Percentiles rank a stretch among this genome's conserved stretches.
phyloP scores from a whole-genome alignment of 345 rosid genomes.

The Hibiscus trionum region DNA sequence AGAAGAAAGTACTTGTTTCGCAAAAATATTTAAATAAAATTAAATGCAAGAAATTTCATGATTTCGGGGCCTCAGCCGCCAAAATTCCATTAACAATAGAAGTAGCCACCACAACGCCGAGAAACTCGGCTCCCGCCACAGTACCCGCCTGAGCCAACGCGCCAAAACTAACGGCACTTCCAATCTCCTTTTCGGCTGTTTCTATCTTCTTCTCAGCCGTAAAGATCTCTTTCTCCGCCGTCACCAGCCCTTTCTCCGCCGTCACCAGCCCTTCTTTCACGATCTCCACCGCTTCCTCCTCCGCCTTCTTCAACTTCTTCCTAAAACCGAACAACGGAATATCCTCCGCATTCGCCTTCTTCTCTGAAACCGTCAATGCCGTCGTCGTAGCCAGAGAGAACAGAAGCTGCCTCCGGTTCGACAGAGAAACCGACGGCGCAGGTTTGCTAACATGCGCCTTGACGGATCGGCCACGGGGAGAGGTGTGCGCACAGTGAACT shows the following conservation, averaged over 20 bases:
- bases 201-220: slow-evolving; percentile 45
- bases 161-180: slow-evolving; percentile 39
- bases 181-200: slow-evolving; percentile 40
- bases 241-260: slow-evolving; percentile 39
- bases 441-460: slow-evolving; percentile 25
- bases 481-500: slow-evolving; percentile 11
- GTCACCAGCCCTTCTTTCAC: slow-evolving; percentile 49
- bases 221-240: slow-evolving; percentile 39
- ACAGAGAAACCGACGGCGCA: slow-evolving; percentile 14
- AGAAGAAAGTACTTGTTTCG: no score
- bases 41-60: slow-evolving; percentile 11
- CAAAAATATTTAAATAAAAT: not conserved
- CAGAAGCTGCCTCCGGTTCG: slow-evolving; percentile 48
- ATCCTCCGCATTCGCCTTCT: slow-evolving; percentile 42
- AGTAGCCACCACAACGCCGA: slow-evolving; percentile 62
- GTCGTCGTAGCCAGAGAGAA: slow-evolving; percentile 49
- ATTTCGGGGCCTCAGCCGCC: slow-evolving; percentile 52
- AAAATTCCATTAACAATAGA: slow-evolving; percentile 73
- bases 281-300: slow-evolving; percentile 63
- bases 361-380: slow-evolving; percentile 28
- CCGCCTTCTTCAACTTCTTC: slow-evolving; percentile 66
- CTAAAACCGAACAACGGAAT: slow-evolving; percentile 70
- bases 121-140: slow-evolving; percentile 65
- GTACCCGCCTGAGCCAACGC: slow-evolving; percentile 77
- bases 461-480: slow-evolving; percentile 19